Percentiles rank a stretch among this genome's conserved stretches.
Evolutionary conservation across 2,329 filamentous ascomycete species (phyloP).

Genomic region (Teratosphaeriaceae sp.): DNA sequence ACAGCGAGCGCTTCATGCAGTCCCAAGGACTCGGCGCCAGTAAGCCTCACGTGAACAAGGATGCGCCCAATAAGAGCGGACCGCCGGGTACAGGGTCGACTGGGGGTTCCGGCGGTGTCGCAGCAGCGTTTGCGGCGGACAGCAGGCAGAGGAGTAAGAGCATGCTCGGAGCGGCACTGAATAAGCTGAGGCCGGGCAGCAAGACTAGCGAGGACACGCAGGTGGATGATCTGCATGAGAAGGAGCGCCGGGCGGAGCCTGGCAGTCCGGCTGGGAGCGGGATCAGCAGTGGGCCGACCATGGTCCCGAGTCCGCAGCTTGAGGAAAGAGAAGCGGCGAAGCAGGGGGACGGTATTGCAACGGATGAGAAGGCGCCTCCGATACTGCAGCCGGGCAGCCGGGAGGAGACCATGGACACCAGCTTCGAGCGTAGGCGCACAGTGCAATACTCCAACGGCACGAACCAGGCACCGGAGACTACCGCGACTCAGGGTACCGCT

Average conservation of each 20-base stretch:
- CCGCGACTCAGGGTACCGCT: slow-evolving; percentile 18
- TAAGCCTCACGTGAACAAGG: slow-evolving; percentile 43
- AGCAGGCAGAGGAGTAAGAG: slow-evolving; percentile 13
- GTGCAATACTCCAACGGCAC: slow-evolving; percentile 26
- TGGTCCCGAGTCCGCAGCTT: slow-evolving; percentile 22
- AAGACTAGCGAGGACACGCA: slow-evolving; percentile 18
- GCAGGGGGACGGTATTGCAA: slow-evolving; percentile 7
- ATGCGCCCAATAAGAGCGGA: slow-evolving; percentile 42
- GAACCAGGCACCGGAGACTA: slow-evolving; percentile 24
- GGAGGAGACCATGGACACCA: slow-evolving; percentile 17
- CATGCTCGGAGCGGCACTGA: slow-evolving; percentile 26
- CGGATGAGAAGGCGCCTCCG: slow-evolving; percentile 24
- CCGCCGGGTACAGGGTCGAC: slow-evolving; percentile 36
- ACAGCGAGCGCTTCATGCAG: slow-evolving; percentile 69
- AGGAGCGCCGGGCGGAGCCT: slow-evolving; percentile 20
- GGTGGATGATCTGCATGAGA: slow-evolving; percentile 13
- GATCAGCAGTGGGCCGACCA: slow-evolving; percentile 22
- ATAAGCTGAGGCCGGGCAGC: slow-evolving; percentile 27
- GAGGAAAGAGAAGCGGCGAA: slow-evolving; percentile 23
- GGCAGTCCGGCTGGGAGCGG: slow-evolving; percentile 17
- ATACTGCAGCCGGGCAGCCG: slow-evolving; percentile 12
- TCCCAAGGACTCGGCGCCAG: slow-evolving; percentile 50
- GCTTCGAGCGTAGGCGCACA: slow-evolving; percentile 26
- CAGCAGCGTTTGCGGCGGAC: slow-evolving; percentile 5
- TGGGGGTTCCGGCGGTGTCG: slow-evolving; percentile 11